Base-by-base conservation (phyloP, 2,329 filamentous ascomycete genomes). In the Xylaria sp. region DNA sequence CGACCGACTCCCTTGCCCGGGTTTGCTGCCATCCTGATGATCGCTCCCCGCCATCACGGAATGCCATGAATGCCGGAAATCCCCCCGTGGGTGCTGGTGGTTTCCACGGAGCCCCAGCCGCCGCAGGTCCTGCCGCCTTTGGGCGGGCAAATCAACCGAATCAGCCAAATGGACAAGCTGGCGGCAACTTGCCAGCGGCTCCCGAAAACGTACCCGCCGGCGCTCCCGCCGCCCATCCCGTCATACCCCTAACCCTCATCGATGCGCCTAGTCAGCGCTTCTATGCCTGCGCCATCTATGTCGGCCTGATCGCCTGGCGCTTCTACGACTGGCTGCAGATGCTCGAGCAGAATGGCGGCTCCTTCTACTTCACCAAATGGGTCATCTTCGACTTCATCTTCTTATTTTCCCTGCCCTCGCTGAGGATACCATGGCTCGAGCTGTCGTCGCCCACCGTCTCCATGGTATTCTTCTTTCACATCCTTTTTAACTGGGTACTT, bases 401-500 rank as follows among this genome's bases (percentile, higher is more conserved):
- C 71, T 79, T 97, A 59, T 96, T 95, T 71, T 90, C 90, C 7
- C 76, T 99, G 49, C 93, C 95, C 17, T 84, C 89, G 62, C 73
- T 99, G 65, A 86, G 90, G 70, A 96, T 99, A 81, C 94, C 94
- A 54, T 99, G 94, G 95, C 79, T 99, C 54, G 92, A 97, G 77
- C 91, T 93, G 77, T 91, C 90, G 40, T 89, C 90, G 66, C 81
- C 84, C 34, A 86, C 86, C 1, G 88, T 90, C 49, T 82, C 89
- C 39, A 77, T 83, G 26, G 74, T 92, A 19, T 95, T 94, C 67
- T 72, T 89, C 43, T 63, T 81, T 2, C 92, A 97, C 71, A 81
- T 88, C 2, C 69, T 89, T 1, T 72, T 90, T 48, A 91, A 97
- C 76, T 89, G 87, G 63, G 87, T 96, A 77, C 76, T 97, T 63